Base-by-base conservation (phyloP, 345 rosid genomes). In the Citrus medica region DNA sequence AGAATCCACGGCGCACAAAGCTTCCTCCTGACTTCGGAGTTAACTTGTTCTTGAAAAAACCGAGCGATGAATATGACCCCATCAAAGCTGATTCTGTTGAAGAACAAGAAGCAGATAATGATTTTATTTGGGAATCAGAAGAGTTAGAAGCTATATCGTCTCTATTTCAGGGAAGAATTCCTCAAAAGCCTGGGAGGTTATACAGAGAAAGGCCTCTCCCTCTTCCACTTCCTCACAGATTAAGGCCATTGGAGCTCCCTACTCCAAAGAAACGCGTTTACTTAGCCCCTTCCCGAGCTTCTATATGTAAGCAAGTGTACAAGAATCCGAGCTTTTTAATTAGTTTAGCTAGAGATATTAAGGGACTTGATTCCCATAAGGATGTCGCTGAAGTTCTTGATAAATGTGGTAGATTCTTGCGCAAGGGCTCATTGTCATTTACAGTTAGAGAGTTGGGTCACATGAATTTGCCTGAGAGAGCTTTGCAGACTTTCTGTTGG, bases 21-120 rank as follows among this genome's bases (percentile, higher is more conserved):
- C 91, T 89, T 71, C 98, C 97, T 75, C 97, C 98, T 5, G 93
- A 90, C 6, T 90, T 93, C 27, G 99, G 99, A 30, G 91, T 92
- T 53, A 92, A 91, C 71, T 79, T 95, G 81, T 92, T 93, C 87
- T 85, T 88, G 69, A 87, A 88, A 82, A 90, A 91, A 87, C 90
- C 93, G 24, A 77, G 71, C 25, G 46, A 79, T 22, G 77, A 60
- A n/a, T 33, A 65, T 24, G 76, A 77, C 55, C 76, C 77, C 12
- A 33, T 82, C 51, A 70, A 80, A 42, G 53, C 62, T 14, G 82
- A 78, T 37, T 37, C 42, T 24, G 83, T 17, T 4, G 58, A 83
- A 62, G 90, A 81, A 56, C 71, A 60, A 16, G 75, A 67, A 37
- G 67, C 35, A 5, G 61, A 60, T 12, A 55, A 14, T 81, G 84